These are phyloP conservation scores for Vickermania ingenoplastis DNA, from an alignment of 208 protist genomes.

Conservation along the genomic window DNA sequence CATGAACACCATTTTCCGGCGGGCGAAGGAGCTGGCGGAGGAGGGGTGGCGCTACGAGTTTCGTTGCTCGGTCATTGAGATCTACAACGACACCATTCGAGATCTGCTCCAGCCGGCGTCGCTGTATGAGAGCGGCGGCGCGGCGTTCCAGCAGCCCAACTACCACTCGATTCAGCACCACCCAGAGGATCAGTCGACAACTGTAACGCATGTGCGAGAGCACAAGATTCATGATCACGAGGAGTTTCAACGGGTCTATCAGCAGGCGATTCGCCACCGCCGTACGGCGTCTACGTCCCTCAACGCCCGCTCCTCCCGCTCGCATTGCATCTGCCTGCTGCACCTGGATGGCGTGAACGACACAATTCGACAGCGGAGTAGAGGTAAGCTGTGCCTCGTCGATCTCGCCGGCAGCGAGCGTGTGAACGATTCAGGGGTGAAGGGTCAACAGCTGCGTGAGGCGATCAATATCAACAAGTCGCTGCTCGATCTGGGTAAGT, in stretches of 20 bases:
- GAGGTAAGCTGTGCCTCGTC: conserved; percentile 78
- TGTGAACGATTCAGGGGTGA: conserved; percentile 80
- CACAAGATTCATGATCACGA: conserved; percentile 25
- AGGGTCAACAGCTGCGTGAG: conserved; percentile 85
- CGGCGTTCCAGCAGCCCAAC: conserved; percentile 13
- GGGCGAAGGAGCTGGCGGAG: conserved; percentile 34
- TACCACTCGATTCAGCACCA: conserved; percentile 70
- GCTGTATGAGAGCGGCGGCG: conserved; percentile 43
- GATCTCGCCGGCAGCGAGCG: conserved; percentile 93
- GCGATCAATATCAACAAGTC: conserved; percentile 90
- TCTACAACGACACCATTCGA: conserved; percentile 88
- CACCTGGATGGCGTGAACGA: conserved; percentile 57
- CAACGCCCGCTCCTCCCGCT: conserved; percentile 86
- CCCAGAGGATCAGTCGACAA: conserved; percentile 26
- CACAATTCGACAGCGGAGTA: conserved; percentile 58
- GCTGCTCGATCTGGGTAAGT: conserved; percentile 88
- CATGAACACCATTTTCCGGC: conserved; percentile 59
- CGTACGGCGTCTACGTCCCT: conserved; percentile 73
- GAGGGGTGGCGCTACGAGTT: conserved; percentile 79
- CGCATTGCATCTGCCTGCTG: conserved; percentile 86
- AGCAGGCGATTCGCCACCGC: conserved; percentile 49
- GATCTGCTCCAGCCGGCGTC: conserved; percentile 72
- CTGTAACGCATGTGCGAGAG: conserved; percentile 56
- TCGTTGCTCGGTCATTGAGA: conserved; percentile 79
- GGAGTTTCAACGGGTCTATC: conserved; percentile 60